These are phyloP conservation scores for Blastomyces emzantsi DNA, from an alignment of 2,329 filamentous ascomycete genomes.

Conservation along the genomic window DNA sequence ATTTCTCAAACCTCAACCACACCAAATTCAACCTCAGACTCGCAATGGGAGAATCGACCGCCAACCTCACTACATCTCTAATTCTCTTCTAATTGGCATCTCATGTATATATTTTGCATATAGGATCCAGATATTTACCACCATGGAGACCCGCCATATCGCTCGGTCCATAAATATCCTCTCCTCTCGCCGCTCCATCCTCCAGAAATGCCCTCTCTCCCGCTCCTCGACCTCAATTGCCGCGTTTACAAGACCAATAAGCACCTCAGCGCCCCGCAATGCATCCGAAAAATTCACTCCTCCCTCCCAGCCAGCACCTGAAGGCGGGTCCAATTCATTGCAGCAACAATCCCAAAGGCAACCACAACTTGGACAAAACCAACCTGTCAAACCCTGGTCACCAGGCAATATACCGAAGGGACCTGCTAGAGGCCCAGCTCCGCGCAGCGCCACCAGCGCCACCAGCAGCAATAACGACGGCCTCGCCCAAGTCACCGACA, in stretches of 20 bases:
- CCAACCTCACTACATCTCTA: neutral
- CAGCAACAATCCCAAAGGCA: neutral
- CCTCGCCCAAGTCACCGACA: constrained; percentile 1
- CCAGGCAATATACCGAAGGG: neutral
- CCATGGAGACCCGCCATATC: constrained; percentile 15
- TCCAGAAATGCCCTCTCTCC: constrained; percentile 3
- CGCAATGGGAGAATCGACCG: neutral
- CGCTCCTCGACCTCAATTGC: constrained; percentile 5
- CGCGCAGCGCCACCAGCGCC: neutral
- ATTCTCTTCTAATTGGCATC: neutral
- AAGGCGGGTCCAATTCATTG: neutral
- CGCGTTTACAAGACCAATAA: neutral
- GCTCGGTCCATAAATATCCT: constrained; percentile 8
- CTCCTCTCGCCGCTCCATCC: neutral
- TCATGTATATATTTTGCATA: neutral
- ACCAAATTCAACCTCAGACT: neutral
- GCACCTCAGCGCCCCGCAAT: neutral
- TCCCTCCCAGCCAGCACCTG: neutral
- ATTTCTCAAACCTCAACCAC: neutral
- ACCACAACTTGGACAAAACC: neutral
- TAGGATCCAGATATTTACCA: neutral
- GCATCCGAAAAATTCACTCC: neutral
- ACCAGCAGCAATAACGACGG: constrained; percentile 1
- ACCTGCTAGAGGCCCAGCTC: neutral
- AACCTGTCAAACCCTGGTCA: neutral